Conservation (phyloP, 495 filamentous ascomycete genomes). For the Thermothielavioides terrestris region DNA sequence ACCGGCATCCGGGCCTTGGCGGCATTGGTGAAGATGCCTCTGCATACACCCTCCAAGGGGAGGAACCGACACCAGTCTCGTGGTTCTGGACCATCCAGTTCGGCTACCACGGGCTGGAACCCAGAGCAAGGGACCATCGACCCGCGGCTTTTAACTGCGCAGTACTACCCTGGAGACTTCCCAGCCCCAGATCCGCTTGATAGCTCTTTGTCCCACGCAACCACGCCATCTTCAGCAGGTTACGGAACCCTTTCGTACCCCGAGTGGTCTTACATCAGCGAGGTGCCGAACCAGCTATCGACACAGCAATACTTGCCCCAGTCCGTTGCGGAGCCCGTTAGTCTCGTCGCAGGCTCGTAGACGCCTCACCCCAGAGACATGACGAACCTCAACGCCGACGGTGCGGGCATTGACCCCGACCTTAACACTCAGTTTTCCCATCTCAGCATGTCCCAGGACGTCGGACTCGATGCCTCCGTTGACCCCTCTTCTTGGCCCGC, state of each 20-base stretch:
- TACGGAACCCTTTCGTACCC: neutral
- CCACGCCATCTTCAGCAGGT: neutral
- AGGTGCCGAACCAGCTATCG: neutral
- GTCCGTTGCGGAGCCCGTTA: neutral
- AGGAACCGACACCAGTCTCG: neutral
- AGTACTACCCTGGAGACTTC: neutral
- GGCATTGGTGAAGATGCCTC: neutral
- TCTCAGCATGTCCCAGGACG: neutral
- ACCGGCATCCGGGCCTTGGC: neutral
- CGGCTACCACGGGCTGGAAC: neutral
- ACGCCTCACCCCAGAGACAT: slow-evolving; percentile 7
- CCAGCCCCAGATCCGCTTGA: neutral
- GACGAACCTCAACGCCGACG: neutral
- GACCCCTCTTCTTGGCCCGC: neutral
- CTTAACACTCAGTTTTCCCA: neutral
- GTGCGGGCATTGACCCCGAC: neutral
- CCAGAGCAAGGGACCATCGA: slow-evolving; percentile 5
- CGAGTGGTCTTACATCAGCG: neutral
- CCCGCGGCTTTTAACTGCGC: neutral
- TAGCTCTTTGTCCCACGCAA: neutral
- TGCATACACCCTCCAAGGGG: neutral
- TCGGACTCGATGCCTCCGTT: neutral
- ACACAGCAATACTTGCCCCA: neutral
- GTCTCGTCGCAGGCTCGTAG: slow-evolving; percentile 1
- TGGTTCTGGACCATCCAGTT: neutral